Evolutionary conservation across 2,329 filamentous ascomycete species (phyloP), one percentile per base, ranked within the genome.

Genomic region (Neopestalotiopsis sp.): DNA sequence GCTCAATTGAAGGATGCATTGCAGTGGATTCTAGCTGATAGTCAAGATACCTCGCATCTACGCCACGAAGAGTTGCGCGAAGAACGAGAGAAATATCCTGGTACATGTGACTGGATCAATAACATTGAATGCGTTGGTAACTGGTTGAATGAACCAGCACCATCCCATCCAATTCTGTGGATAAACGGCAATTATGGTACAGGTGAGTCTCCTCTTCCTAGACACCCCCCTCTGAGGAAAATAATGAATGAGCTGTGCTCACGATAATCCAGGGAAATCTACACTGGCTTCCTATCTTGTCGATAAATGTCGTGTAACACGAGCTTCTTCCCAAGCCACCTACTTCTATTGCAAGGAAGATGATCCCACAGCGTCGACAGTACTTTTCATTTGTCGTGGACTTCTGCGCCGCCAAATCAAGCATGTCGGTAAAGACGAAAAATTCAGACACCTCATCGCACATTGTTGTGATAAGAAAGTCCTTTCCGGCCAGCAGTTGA

Each of bases 261-360:
- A 38, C 1, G 24, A 13, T 1, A n/a, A 3, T 12, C 0, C 58
- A 82, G 81, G 82, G 2, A 85, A 85, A 74, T 81, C 81, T 0
- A 72, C 83, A 7, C 75, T 85, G 24, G 76, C 82, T 1, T 83
- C 83, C 0, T 66, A 76, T 1, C 74, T 84, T n/a, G 71, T 84
- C 4, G 77, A 83, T 38, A 69, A 78, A 28, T 76, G 76, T 59
- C 24, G 49, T 4, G 30, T 72, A 24, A 80, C 78, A 3, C 82
- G 62, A 69, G 14, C 34, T 14, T 2, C 24, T 32, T 70, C 73
- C 7, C 74, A 75, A 49, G 77, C 78, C 2, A 74, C 75, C 56
- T 84, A 78, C 69, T 84, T 83, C 70, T 84, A 84, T 71, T 84
- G 79, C 71, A 63, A 38, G 20, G 66, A 20, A 5, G 17, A 56